These are phyloP conservation scores for Cladophialophora psammophila DNA, from an alignment of 2,329 filamentous ascomycete species.

Conservation along the genomic window DNA sequence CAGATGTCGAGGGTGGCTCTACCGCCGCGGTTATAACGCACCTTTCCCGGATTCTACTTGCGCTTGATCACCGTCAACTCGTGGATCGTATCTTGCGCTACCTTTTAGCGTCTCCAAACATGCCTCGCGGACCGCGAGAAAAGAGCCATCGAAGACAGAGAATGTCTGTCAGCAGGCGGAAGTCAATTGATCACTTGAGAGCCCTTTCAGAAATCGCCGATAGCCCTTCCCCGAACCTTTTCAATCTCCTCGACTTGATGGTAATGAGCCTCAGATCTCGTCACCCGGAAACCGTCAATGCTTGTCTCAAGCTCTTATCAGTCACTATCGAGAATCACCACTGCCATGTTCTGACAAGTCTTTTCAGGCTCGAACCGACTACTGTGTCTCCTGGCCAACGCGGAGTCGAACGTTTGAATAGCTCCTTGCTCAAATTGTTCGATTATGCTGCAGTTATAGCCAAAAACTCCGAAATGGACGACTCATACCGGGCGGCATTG, in stretches of 20 bases:
- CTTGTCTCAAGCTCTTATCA: conserved; percentile 85
- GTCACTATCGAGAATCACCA: conserved; percentile 88
- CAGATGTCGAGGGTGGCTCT: conserved; percentile 94
- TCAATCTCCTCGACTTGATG: conserved; percentile 91
- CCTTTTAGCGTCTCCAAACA: conserved; percentile 75
- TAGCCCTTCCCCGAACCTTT: conserved; percentile 80
- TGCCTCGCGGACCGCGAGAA: conserved; percentile 46
- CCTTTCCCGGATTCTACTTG: conserved; percentile 86
- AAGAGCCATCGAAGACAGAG: conserved; percentile 40
- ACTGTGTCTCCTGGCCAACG: conserved; percentile 63
- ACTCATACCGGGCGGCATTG: conserved; percentile 55
- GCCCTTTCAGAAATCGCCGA: conserved; percentile 79
- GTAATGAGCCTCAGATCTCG: conserved; percentile 82
- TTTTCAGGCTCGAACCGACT: conserved; percentile 62
- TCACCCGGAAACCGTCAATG: conserved; percentile 87
- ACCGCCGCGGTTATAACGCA: conserved; percentile 96
- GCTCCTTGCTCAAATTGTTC: conserved; percentile 50
- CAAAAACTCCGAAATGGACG: conserved; percentile 48
- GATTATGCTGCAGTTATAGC: conserved; percentile 49
- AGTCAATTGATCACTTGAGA: conserved; percentile 85
- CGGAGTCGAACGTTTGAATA: conserved; percentile 50
- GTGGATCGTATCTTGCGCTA: conserved; percentile 94
- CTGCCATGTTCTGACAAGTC: conserved; percentile 78
- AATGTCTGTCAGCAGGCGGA: conserved; percentile 72
- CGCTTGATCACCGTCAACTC: conserved; percentile 90